Evolutionary conservation across 306 rosid species (phyloP).

Genomic region (Quercus alba): DNA sequence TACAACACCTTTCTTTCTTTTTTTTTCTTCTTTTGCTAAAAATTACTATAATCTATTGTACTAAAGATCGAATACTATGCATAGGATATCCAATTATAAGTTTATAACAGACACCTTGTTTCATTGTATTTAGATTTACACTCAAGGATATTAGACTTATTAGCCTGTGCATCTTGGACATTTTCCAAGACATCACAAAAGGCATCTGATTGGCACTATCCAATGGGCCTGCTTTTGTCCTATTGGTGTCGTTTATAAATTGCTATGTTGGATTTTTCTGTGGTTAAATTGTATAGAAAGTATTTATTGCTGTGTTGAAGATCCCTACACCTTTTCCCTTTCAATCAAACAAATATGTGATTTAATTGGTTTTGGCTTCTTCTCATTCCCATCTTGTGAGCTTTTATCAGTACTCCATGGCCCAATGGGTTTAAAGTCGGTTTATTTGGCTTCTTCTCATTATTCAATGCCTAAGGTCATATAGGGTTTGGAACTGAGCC

Average conservation of each 20-base stretch:
- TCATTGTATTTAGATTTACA: too few species aligned
- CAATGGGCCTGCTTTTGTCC: not conserved
- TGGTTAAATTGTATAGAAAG: conserved; percentile 9
- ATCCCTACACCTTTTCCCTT: conserved; percentile 29
- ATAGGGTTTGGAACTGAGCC: not conserved
- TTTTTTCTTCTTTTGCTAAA: not conserved
- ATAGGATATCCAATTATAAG: too few species aligned
- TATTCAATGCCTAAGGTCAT: not conserved
- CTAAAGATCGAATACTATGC: too few species aligned
- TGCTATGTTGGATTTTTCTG: not conserved
- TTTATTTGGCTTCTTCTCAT: not conserved
- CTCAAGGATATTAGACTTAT: too few species aligned
- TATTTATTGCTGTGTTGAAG: conserved; percentile 6
- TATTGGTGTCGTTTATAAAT: not conserved
- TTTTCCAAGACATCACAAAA: conserved; percentile 9
- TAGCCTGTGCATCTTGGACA: too few species aligned
- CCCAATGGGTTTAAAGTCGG: not conserved
- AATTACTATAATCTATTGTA: too few species aligned
- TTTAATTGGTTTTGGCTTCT: conserved; percentile 40
- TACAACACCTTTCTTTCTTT: not conserved
- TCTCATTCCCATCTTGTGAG: conserved; percentile 47
- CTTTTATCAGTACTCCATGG: conserved; percentile 7
- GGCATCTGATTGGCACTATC: conserved; percentile 1
- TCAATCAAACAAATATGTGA: conserved; percentile 7
- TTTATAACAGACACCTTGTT: too few species aligned